These are phyloP conservation scores for Xerophyta viscosa DNA, from an alignment of 106 monocot species.

Conservation along the genomic window DNA sequence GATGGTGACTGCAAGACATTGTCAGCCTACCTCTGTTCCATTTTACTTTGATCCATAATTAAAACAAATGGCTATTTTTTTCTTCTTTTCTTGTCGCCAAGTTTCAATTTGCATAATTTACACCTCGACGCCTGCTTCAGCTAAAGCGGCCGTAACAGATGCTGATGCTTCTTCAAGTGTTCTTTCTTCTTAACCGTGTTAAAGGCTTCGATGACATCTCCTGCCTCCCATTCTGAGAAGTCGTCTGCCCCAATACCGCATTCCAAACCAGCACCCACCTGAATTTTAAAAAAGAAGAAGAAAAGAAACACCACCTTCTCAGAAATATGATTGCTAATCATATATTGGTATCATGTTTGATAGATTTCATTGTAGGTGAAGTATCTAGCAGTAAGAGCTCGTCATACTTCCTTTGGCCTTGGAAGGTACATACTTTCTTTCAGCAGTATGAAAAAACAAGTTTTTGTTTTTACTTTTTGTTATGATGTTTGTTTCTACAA, in stretches of 20 bases:
- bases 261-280: conserved; percentile 85
- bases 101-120: conserved; percentile 2
- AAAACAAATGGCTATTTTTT: too few relatives aligned
- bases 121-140: conserved; percentile 46
- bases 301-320: not conserved
- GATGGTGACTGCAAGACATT: too few relatives aligned
- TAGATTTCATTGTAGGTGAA: too few relatives aligned
- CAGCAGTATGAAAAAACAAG: too few relatives aligned
- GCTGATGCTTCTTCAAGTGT: conserved; percentile 96
- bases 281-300: not conserved
- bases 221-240: conserved; percentile 75
- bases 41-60: too few relatives aligned
- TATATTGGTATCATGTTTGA: not conserved
- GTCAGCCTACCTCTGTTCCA: too few relatives aligned
- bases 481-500: too few relatives aligned
- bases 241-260: conserved; percentile 84
- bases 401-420: too few relatives aligned
- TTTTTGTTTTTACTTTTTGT: too few relatives aligned
- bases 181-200: conserved; percentile 66
- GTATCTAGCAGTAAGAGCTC: too few relatives aligned
- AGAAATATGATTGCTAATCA: not conserved
- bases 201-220: conserved; percentile 84
- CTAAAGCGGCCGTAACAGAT: conserved; percentile 61
- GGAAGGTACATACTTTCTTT: too few relatives aligned
- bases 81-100: not conserved